Base-by-base conservation (phyloP, 164 flowering plant genomes). In the Magnolia sinica region DNA sequence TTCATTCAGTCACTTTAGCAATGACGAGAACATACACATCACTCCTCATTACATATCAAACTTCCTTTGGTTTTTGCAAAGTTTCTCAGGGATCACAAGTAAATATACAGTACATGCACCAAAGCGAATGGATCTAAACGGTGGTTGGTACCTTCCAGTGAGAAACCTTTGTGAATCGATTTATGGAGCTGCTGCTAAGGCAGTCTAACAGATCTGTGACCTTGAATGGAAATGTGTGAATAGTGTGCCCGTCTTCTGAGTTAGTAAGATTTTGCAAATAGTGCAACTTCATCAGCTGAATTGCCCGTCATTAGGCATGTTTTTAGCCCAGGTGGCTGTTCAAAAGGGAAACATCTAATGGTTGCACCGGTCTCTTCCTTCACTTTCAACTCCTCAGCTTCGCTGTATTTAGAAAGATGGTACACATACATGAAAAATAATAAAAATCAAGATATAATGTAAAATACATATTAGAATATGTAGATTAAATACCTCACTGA, bases 361-460 rank as follows among this genome's bases (percentile, higher is more conserved):
- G 98, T 93, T 75, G 97, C 98, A 29, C 98, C 94, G 2, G 96
- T 93, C 83, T 96, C 99, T 83, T 93, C 96, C 84, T 96, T 93
- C 73, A 96, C 96, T 82, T 79, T 85, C 63, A 84, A 49, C 78
- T 96, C 99, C 10, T 93, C 99, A 29, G 84, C 79, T 70, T 95
- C 98, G 76, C 98, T 96, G 79, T 37, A 78, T 52, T 14, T 10
- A 16, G 61, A 70, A 37, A 45, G 29, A 49, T n/a, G 64, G 9
- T 58, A 22, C 37, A 7, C 19, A 20, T 29, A 2, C 29, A 19
- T n/a, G 19, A 22, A 19, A 55, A 16, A 10, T 55, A 10, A 55
- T 8, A 55, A 55, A 11, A 55, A 55, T 10, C 61, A 55, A 55
- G 18, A 55, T 55, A 55, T 55, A 10, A 37, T 2, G n/a, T 59